Evolutionary conservation across 352 stramenopile species (phyloP).

Genomic region (Phytophthora sansomeana): DNA sequence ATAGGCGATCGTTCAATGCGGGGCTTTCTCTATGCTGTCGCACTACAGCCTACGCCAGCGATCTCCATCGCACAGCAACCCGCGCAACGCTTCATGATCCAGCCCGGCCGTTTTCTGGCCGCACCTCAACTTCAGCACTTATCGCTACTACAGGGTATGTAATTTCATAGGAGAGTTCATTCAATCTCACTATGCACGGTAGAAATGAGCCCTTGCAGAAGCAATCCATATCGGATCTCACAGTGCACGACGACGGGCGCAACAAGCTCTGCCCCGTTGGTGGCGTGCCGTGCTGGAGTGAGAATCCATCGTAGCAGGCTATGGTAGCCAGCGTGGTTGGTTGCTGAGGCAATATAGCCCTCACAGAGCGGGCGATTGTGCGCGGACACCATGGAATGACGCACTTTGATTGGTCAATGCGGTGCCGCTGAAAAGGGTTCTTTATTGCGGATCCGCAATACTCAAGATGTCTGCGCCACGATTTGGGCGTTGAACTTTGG

Average conservation of each 20-base stretch:
- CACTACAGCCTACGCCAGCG: no score
- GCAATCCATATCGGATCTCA: background rate
- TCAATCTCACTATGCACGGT: background rate
- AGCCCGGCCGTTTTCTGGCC: conserved; percentile 19
- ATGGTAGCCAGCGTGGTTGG: background rate
- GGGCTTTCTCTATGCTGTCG: background rate
- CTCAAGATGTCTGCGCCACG: conserved; percentile 26
- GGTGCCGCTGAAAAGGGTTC: conserved; percentile 11
- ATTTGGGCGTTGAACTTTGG: conserved; percentile 34
- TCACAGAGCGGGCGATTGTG: conserved; percentile 2
- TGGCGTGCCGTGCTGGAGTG: no score
- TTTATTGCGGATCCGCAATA: conserved; percentile 24
- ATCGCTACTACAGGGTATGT: conserved; percentile 4
- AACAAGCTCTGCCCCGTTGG: background rate
- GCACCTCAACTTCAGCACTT: conserved; percentile 3
- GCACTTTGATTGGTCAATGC: conserved; percentile 20
- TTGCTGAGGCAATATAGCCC: background rate
- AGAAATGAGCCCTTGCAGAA: conserved; percentile 1
- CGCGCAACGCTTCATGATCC: conserved; percentile 25
- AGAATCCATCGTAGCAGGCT: no score
- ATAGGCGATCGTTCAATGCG: no score
- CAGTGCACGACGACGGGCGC: conserved; percentile 1
- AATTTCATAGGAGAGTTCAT: background rate
- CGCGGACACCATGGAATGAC: conserved; percentile 1
- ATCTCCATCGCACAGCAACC: background rate